Evolutionary conservation across 768 basidiomycete species (phyloP), one percentile per base, ranked within the genome.

Genomic region (Holtermannia corniformis): DNA sequence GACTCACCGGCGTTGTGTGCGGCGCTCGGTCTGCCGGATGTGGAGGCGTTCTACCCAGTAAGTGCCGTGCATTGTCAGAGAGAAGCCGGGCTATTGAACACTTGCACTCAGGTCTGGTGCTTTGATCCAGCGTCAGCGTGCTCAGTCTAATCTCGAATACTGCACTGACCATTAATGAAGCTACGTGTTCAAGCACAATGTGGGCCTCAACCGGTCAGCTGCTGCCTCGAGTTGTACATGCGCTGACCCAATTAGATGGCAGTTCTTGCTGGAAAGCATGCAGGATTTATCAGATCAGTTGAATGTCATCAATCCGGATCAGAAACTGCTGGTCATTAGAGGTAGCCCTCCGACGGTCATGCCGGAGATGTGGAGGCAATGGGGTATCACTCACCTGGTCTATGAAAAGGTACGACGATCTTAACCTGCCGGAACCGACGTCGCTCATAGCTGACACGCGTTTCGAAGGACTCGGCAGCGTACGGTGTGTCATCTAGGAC

Each of bases 361-460:
- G 26, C 64, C 65, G 4, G 50, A 62, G 23, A 40, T 73, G 12
- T 71, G 63, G 54, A 58, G 65, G 37, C 57, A 64, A 16, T 75
- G 74, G 73, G 68, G 69, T 14, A 68, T 75, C 16, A 74, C 73
- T 4, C 72, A 75, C 59, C 44, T 75, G 19, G 64, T 67, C 3
- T 71, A 56, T 50, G 70, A 71, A 49, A 69, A 69, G 54, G 70
- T 68, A 59, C 7, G 32, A 7, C 32, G n/a, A n/a, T n/a, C n/a
- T n/a, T n/a, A n/a, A n/a, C n/a, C n/a, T n/a, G n/a, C n/a, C n/a
- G n/a, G n/a, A n/a, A n/a, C n/a, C n/a, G n/a, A 41, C 47, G 54
- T 1, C 26, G 25, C 24, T 19, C 13, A 42, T 26, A 3, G 1
- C 7, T 26, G 40, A 14, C 2, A 20, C 2, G 23, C 3, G 25